These are phyloP conservation scores for Xylaria sp. DNA, from an alignment of 2,329 filamentous ascomycete species.

Conservation along the genomic window DNA sequence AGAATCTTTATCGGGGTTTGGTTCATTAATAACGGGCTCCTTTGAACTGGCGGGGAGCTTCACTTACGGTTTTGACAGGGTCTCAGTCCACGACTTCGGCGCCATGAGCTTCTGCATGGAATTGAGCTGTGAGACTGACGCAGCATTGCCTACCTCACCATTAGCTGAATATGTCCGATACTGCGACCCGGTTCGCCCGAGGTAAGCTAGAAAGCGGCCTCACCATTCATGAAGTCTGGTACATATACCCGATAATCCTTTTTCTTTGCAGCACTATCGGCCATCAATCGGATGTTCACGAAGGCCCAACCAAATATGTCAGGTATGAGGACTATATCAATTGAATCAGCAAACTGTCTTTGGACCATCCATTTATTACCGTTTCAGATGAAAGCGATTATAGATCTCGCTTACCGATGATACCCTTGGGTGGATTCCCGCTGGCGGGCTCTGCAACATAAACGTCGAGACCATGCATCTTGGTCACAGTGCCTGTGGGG, in stretches of 20 bases:
- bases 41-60: no score
- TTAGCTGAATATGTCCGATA: slow-evolving; percentile 11
- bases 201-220: background rate
- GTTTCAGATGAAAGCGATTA: background rate
- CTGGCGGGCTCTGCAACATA: slow-evolving; percentile 57
- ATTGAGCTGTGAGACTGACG: slow-evolving; percentile 49
- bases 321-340: slow-evolving; percentile 58
- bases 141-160: slow-evolving; percentile 33
- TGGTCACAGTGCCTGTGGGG: slow-evolving; percentile 57
- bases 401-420: slow-evolving; percentile 49
- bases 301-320: slow-evolving; percentile 67
- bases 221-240: slow-evolving; percentile 66
- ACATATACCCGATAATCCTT: slow-evolving; percentile 61
- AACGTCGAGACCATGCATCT: slow-evolving; percentile 59
- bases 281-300: slow-evolving; percentile 62
- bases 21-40: background rate
- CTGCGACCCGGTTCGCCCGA: background rate
- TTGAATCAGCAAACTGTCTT: slow-evolving; percentile 5
- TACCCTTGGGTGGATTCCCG: slow-evolving; percentile 54
- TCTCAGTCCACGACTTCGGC: slow-evolving; percentile 36
- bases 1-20: slow-evolving; percentile 27
- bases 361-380: background rate
- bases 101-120: slow-evolving; percentile 44
- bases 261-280: slow-evolving; percentile 64
- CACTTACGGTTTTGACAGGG: slow-evolving; percentile 48